phyloP scores from a whole-genome alignment of 495 filamentous ascomycete species.

The Copromyces sp. region DNA sequence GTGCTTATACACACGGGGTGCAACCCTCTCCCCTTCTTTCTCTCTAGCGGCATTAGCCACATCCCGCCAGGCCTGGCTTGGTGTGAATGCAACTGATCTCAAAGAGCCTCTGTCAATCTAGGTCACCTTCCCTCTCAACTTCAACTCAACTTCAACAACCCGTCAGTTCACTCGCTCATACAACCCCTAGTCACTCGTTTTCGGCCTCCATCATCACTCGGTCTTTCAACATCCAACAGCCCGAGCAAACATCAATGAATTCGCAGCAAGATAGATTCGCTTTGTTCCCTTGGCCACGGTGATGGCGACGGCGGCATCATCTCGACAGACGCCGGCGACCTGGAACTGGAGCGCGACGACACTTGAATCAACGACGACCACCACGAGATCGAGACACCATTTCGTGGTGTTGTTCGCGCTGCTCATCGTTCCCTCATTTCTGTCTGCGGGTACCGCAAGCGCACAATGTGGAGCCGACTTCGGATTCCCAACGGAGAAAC shows the following conservation, averaged over 20 bases:
- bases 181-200: background rate
- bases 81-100: background rate
- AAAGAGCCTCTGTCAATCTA: background rate
- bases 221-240: background rate
- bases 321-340: background rate
- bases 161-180: background rate
- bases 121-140: background rate
- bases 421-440: constrained; percentile 10
- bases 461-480: constrained; percentile 12
- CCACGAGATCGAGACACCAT: background rate
- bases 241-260: constrained; percentile 8
- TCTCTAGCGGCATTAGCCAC: background rate
- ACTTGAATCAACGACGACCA: background rate
- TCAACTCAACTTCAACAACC: background rate
- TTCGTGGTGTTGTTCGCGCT: constrained; percentile 2
- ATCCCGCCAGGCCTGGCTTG: no score
- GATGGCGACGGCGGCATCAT: constrained; percentile 17
- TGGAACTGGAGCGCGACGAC: background rate
- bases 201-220: background rate
- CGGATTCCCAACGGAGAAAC: constrained; percentile 6
- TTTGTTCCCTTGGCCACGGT: constrained; percentile 12
- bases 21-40: background rate
- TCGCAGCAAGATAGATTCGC: constrained; percentile 7
- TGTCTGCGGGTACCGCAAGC: constrained; percentile 8
- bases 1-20: background rate